These are phyloP conservation scores for Arabis alpina DNA, from an alignment of 345 rosid species.

Conservation along the genomic window DNA sequence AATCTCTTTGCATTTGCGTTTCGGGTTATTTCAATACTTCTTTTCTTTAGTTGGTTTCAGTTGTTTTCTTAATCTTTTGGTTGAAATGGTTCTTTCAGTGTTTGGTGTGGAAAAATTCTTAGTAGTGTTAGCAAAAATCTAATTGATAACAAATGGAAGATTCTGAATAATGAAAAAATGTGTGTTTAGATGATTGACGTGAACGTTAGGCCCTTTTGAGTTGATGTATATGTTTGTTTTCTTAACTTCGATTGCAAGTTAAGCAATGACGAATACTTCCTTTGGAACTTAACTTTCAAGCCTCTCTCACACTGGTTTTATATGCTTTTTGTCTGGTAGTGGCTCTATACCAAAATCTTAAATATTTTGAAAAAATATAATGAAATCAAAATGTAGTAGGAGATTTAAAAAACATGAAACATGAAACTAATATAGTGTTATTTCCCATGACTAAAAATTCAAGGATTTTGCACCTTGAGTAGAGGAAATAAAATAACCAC, in stretches of 20 bases:
- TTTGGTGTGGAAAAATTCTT: slow-evolving; percentile 59
- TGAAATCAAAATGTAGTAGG: too few species aligned
- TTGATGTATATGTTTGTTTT: slow-evolving; percentile 11
- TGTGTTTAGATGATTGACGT: slow-evolving; percentile 56
- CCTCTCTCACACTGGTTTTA: slow-evolving; percentile 38
- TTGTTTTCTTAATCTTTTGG: slow-evolving; percentile 47
- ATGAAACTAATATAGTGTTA: neutral
- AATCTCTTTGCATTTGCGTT: slow-evolving; percentile 27
- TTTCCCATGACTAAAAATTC: neutral
- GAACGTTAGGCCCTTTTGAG: slow-evolving; percentile 59
- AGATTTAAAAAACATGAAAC: neutral
- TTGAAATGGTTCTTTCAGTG: slow-evolving; percentile 73
- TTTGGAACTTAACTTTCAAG: slow-evolving; percentile 57
- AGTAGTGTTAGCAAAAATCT: slow-evolving; percentile 34
- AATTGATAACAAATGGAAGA: slow-evolving; percentile 41
- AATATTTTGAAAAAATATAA: too few species aligned
- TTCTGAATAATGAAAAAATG: slow-evolving; percentile 32
- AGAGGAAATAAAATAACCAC: neutral
- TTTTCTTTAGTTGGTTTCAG: slow-evolving; percentile 26
- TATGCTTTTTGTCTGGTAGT: slow-evolving; percentile 18
- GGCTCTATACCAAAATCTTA: neutral
- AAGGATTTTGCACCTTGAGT: slow-evolving; percentile 13
- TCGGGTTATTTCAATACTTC: slow-evolving; percentile 17
- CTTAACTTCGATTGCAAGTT: slow-evolving; percentile 72
- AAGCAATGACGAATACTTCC: slow-evolving; percentile 57